Conservation (phyloP, 1,284 basidiomycete species). For the Tranzscheliella williamsii region DNA sequence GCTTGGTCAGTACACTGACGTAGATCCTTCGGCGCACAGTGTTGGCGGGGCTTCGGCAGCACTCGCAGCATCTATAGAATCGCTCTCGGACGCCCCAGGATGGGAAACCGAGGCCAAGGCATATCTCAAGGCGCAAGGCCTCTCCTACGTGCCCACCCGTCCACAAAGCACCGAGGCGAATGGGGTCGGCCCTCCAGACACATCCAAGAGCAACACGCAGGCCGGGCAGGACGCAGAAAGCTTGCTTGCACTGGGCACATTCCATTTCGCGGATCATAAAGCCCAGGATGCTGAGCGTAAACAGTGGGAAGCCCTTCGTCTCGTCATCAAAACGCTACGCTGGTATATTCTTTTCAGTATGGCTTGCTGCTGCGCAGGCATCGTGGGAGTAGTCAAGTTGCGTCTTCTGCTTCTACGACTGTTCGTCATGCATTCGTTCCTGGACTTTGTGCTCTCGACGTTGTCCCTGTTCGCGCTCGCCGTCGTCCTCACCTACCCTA, state of each 20-base stretch:
- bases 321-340: slow-evolving; percentile 21
- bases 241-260: no score
- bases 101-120: slow-evolving; percentile 38
- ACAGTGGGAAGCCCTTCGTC: slow-evolving; percentile 38
- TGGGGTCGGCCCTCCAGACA: no score
- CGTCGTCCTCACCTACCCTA: slow-evolving; percentile 41
- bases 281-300: slow-evolving; percentile 37
- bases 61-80: not conserved
- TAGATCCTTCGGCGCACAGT: not conserved
- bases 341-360: slow-evolving; percentile 36
- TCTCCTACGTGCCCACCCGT: slow-evolving; percentile 6
- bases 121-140: slow-evolving; percentile 30
- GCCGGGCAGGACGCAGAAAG: no score
- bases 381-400: slow-evolving; percentile 34
- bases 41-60: not conserved
- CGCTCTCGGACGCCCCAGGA: slow-evolving; percentile 4
- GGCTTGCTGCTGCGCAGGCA: slow-evolving; percentile 30
- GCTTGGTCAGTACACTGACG: slow-evolving; percentile 3
- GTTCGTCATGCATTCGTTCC: slow-evolving; percentile 46
- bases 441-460: slow-evolving; percentile 45
- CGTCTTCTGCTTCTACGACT: slow-evolving; percentile 33
- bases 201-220: no score
- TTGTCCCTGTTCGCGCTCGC: slow-evolving; percentile 39
- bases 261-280: slow-evolving; percentile 11
- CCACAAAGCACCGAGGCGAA: slow-evolving; percentile 2